These are phyloP conservation scores for Cupressus sempervirens DNA, from an alignment of 75 land plant genomes.

Conservation along the genomic window DNA sequence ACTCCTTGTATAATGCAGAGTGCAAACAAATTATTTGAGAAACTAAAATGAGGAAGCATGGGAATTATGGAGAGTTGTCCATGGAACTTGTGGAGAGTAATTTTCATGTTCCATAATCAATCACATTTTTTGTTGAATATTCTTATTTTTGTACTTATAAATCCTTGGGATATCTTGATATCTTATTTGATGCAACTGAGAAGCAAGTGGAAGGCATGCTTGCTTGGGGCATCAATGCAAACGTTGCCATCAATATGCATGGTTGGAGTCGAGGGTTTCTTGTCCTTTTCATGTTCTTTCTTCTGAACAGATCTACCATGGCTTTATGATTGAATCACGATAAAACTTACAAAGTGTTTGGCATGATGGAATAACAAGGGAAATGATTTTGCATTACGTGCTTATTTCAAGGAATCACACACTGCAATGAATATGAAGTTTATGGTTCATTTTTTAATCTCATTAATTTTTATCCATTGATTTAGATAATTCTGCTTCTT, in stretches of 20 bases:
- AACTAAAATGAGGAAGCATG: slow-evolving; percentile 28
- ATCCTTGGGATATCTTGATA: neutral
- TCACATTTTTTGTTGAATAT: neutral
- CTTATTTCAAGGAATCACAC: neutral
- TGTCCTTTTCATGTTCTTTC: neutral
- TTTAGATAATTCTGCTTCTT: neutral
- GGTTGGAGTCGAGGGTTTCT: neutral
- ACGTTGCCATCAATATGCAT: neutral
- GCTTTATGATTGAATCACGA: slow-evolving; percentile 4
- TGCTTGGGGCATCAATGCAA: neutral
- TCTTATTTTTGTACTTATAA: slow-evolving; percentile 4
- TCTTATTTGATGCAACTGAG: neutral
- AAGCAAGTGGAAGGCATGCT: neutral
- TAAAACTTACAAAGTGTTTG: neutral
- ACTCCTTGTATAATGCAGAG: slow-evolving; percentile 24
- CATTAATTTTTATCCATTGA: neutral
- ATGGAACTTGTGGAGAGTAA: neutral
- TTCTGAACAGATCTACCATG: neutral
- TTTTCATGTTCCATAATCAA: slow-evolving; percentile 2
- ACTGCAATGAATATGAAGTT: neutral
- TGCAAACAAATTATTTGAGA: slow-evolving; percentile 29
- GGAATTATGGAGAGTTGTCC: neutral
- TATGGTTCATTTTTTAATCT: neutral
- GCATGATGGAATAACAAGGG: neutral
- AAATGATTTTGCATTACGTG: neutral